Evolutionary conservation across 1,139 yeast species (phyloP).

Genomic region (Candida sp.): DNA sequence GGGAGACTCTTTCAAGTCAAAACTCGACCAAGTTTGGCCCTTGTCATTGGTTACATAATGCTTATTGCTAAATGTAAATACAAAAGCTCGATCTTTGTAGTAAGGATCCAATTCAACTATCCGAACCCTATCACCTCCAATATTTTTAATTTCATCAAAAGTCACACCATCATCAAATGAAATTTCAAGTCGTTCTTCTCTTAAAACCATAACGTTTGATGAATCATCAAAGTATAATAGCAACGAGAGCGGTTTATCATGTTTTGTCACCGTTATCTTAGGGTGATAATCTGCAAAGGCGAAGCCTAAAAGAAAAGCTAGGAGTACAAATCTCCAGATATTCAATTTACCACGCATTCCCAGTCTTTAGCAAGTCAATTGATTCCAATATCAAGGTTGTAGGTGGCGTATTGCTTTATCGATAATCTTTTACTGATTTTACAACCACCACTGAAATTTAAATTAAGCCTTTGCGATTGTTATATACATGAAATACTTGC

Average conservation of each 20-base stretch:
- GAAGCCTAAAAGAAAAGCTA: slow-evolving; percentile 1
- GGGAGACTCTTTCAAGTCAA: slow-evolving; percentile 21
- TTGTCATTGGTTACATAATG: slow-evolving; percentile 55
- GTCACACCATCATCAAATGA: slow-evolving; percentile 59
- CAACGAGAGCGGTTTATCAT: slow-evolving; percentile 12
- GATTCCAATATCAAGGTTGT: slow-evolving; percentile 19
- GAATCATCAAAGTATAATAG: slow-evolving; percentile 56
- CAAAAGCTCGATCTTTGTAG: slow-evolving; percentile 50
- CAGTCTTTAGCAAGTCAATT: slow-evolving; percentile 15
- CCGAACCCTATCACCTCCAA: slow-evolving; percentile 21
- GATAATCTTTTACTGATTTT: background rate
- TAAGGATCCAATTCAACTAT: slow-evolving; percentile 42
- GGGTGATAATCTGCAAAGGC: slow-evolving; percentile 18
- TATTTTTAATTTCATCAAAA: slow-evolving; percentile 40
- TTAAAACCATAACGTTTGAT: slow-evolving; percentile 39
- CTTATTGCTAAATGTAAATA: slow-evolving; percentile 29
- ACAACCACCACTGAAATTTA: background rate
- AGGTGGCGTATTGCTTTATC: background rate
- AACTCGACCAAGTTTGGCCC: slow-evolving; percentile 56
- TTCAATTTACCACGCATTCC: slow-evolving; percentile 5
- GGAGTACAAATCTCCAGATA: slow-evolving; percentile 1
- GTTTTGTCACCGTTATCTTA: slow-evolving; percentile 11
- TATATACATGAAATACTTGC: background rate
- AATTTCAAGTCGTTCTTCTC: slow-evolving; percentile 25
- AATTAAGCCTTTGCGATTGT: background rate